Percentiles rank a stretch among this genome's conserved stretches.
These are phyloP conservation scores for Colletotrichum sp. DNA, from an alignment of 2,329 filamentous ascomycete genomes.

Conservation along the genomic window DNA sequence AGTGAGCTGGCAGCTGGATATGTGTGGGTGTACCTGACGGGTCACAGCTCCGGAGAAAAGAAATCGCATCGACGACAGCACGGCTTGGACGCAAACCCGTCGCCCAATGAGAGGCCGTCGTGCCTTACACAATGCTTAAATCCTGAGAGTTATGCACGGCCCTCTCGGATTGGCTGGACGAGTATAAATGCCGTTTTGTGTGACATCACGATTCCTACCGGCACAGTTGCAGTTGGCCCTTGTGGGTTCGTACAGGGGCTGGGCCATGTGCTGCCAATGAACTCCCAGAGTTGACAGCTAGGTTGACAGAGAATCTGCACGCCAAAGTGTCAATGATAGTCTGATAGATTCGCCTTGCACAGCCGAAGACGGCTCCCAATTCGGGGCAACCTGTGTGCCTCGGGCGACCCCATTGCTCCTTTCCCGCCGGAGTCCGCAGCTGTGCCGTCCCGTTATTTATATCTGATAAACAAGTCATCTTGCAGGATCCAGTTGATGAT, in stretches of 20 bases:
- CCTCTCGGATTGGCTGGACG: neutral
- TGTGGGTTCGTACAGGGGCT: neutral
- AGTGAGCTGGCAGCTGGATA: neutral
- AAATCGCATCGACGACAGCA: neutral
- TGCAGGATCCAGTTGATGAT: neutral
- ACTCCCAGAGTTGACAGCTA: neutral
- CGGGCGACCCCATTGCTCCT: neutral
- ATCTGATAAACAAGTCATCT: neutral
- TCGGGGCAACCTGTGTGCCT: neutral
- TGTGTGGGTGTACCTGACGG: neutral
- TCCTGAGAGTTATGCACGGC: neutral
- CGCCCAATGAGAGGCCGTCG: neutral
- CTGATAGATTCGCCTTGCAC: neutral
- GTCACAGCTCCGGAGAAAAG: conserved; percentile 4
- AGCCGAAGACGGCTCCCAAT: neutral
- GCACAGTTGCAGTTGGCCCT: neutral
- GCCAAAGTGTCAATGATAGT: neutral
- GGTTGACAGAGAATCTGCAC: neutral
- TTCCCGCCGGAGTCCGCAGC: neutral
- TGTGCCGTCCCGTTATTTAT: neutral
- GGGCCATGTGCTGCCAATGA: neutral
- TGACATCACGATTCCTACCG: conserved; percentile 13
- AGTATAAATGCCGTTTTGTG: neutral
- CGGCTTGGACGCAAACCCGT: neutral
- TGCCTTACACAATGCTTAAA: neutral